A percentile compares a stretch with the other conserved stretches of the same genome.
These are phyloP conservation scores for Suillus placidus DNA, from an alignment of 768 basidiomycete genomes.

Conservation along the genomic window DNA sequence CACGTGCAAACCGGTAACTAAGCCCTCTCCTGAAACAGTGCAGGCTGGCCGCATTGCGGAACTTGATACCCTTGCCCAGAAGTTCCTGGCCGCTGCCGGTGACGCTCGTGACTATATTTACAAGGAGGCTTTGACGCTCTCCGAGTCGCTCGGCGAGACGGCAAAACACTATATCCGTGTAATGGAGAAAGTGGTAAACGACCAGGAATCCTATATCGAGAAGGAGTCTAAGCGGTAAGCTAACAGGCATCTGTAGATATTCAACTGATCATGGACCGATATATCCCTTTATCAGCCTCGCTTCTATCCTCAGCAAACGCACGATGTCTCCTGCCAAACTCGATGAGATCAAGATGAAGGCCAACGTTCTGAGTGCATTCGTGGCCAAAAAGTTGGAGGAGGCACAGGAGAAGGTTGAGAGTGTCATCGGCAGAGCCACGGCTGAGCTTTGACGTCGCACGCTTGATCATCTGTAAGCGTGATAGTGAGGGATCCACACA, in stretches of 20 bases:
- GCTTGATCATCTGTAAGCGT: not conserved
- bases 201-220: constrained; percentile 72
- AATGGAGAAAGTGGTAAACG: constrained; percentile 83
- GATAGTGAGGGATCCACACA: constrained; percentile 17
- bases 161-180: constrained; percentile 84
- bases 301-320: constrained; percentile 76
- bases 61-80: constrained; percentile 76
- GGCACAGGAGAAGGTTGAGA: constrained; percentile 38
- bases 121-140: constrained; percentile 60
- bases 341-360: constrained; percentile 92
- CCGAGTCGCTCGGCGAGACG: constrained; percentile 49
- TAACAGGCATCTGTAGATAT: not conserved
- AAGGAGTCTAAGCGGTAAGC: constrained; percentile 85
- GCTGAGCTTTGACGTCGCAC: constrained; percentile 45
- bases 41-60: constrained; percentile 82
- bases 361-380: constrained; percentile 80
- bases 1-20: not conserved
- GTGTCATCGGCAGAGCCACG: constrained; percentile 30
- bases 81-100: constrained; percentile 67
- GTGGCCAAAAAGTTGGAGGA: constrained; percentile 34
- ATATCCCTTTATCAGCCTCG: constrained; percentile 50
- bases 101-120: constrained; percentile 62
- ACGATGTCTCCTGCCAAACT: constrained; percentile 76
- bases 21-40: constrained; percentile 12
- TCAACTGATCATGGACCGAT: constrained; percentile 11